These are phyloP conservation scores for Euphorbia pulcherrima DNA, from an alignment of 345 rosid genomes.

Conservation along the genomic window DNA sequence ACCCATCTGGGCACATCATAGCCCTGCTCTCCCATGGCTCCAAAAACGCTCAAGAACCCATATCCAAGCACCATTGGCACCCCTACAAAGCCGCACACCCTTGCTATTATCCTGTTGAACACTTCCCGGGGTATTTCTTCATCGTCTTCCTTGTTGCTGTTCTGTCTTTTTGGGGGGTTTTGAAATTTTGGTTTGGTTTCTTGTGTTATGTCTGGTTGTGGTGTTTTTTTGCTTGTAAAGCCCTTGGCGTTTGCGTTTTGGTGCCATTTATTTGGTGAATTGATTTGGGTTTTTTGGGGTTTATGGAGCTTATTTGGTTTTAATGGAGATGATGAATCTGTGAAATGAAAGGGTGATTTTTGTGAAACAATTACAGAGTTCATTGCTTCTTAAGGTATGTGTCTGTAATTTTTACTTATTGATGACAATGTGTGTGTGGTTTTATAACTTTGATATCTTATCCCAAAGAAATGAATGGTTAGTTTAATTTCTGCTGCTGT, in stretches of 20 bases:
- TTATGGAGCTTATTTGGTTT: conserved; percentile 11
- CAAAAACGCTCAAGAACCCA: conserved; percentile 35
- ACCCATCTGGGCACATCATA: conserved; percentile 71
- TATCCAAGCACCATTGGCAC: conserved; percentile 43
- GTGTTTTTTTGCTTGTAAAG: conserved; percentile 22
- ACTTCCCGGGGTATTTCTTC: conserved; percentile 49
- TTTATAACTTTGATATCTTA: conserved; percentile 3
- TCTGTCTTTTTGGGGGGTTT: conserved; percentile 11
- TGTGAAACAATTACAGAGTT: conserved; percentile 36
- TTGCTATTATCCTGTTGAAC: conserved; percentile 40
- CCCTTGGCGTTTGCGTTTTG: conserved; percentile 49
- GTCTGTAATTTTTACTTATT: not conserved
- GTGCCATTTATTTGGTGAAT: conserved; percentile 21
- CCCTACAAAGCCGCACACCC: conserved; percentile 48
- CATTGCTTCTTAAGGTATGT: conserved; percentile 27
- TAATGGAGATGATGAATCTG: conserved; percentile 19
- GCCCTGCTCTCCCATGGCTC: conserved; percentile 37
- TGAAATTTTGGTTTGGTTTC: conserved; percentile 12
- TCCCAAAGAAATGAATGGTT: conserved; percentile 13
- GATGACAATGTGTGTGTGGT: not conserved
- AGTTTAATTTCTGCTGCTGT: not conserved
- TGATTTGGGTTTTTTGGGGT: not conserved
- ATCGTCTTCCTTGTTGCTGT: conserved; percentile 34
- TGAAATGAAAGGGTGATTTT: conserved; percentile 18
- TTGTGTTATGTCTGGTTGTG: conserved; percentile 11